A percentile compares a stretch with the other conserved stretches of the same genome.
Evolutionary conservation across 2,329 filamentous ascomycete genomes (phyloP).

Genomic region (Microdochium nivale): DNA sequence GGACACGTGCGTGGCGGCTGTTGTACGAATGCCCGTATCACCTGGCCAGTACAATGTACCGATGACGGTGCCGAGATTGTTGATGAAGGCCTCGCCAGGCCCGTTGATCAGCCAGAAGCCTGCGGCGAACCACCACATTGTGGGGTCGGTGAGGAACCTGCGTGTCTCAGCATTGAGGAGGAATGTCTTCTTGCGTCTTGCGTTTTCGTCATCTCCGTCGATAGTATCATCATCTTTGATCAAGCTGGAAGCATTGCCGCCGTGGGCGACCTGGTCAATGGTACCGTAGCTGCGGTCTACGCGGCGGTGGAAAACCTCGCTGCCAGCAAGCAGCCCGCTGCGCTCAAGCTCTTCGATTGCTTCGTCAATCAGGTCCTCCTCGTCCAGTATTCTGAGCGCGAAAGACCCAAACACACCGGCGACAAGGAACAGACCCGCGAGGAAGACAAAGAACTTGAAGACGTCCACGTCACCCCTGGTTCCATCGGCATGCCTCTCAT

Average conservation of each 20-base stretch:
- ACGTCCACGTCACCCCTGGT: constrained; percentile 59
- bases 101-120: constrained; percentile 92
- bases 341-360: constrained; percentile 86
- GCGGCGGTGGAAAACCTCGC: constrained; percentile 58
- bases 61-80: constrained; percentile 92
- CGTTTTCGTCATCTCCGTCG: constrained; percentile 33
- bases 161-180: constrained; percentile 86
- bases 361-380: constrained; percentile 80
- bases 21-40: constrained; percentile 37
- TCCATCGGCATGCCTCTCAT: constrained; percentile 58
- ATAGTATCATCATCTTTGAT: constrained; percentile 18
- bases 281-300: constrained; percentile 55
- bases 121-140: constrained; percentile 90
- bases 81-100: constrained; percentile 95
- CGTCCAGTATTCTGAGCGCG: constrained; percentile 69
- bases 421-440: constrained; percentile 60
- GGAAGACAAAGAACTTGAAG: constrained; percentile 80
- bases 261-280: constrained; percentile 36
- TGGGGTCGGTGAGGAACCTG: constrained; percentile 75
- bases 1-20: constrained; percentile 81
- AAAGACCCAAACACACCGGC: constrained; percentile 69
- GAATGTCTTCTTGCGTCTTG: constrained; percentile 72
- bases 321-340: constrained; percentile 72
- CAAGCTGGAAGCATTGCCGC: constrained; percentile 27
- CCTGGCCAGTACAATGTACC: constrained; percentile 66